These are phyloP conservation scores for Malassezia equina DNA, from an alignment of 1,284 basidiomycete species.

Conservation along the genomic window DNA sequence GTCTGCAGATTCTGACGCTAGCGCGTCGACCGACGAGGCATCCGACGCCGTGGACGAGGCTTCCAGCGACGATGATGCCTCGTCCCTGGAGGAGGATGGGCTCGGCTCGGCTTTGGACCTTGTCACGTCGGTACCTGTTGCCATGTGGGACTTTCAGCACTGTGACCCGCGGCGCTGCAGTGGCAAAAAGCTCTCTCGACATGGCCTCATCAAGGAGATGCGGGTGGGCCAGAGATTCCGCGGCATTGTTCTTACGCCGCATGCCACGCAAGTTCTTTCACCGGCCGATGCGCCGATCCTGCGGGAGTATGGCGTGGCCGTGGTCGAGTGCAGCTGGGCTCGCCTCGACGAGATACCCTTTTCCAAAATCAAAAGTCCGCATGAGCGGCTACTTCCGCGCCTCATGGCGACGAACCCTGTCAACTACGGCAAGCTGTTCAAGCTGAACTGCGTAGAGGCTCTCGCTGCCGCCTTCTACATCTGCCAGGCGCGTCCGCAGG, in stretches of 20 bases:
- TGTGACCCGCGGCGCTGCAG: constrained; percentile 90
- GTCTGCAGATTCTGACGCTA: background rate
- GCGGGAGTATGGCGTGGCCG: constrained; percentile 67
- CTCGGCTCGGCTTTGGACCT: constrained; percentile 7
- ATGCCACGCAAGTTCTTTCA: constrained; percentile 68
- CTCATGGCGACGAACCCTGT: constrained; percentile 46
- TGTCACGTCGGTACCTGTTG: constrained; percentile 24
- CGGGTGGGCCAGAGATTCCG: constrained; percentile 75
- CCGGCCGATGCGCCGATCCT: constrained; percentile 77
- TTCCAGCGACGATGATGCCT: constrained; percentile 1
- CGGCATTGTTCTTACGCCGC: constrained; percentile 88
- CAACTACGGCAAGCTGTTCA: constrained; percentile 44
- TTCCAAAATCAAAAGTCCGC: constrained; percentile 77
- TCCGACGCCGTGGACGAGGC: constrained; percentile 16
- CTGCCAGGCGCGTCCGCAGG: constrained; percentile 26
- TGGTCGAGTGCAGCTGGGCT: constrained; percentile 97
- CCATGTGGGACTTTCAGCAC: constrained; percentile 71
- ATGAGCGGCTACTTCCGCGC: constrained; percentile 62
- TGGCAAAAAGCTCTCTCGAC: constrained; percentile 79
- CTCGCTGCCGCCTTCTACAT: constrained; percentile 40
- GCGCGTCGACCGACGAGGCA: background rate
- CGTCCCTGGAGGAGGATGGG: constrained; percentile 4
- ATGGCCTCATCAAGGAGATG: constrained; percentile 74
- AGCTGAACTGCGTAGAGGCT: constrained; percentile 46
- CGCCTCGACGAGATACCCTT: constrained; percentile 88